Evolutionary conservation across 139 green algal species (phyloP).

Genomic region (Volvox reticuliferus): DNA sequence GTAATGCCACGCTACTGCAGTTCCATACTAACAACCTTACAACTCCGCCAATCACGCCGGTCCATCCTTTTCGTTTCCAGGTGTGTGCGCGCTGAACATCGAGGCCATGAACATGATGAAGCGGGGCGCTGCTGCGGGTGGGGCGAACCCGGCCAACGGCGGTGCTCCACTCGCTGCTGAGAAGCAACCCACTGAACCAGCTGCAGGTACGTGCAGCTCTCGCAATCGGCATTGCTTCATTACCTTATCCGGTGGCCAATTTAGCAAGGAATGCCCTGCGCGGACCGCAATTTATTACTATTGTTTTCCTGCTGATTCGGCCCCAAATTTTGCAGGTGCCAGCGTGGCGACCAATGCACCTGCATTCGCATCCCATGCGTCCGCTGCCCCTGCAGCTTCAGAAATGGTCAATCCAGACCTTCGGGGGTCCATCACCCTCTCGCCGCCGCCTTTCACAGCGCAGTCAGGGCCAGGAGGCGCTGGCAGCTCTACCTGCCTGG

Average conservation of each 20-base stretch:
- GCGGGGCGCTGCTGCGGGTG: constrained; percentile 53
- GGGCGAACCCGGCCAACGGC: constrained; percentile 46
- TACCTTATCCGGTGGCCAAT: too few species aligned
- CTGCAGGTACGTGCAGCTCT: not conserved
- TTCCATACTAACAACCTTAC: too few species aligned
- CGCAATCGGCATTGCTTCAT: too few species aligned
- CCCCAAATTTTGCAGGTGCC: too few species aligned
- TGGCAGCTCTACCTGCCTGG: not conserved
- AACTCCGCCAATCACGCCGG: too few species aligned
- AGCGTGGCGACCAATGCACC: not conserved
- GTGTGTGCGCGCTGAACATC: constrained; percentile 81
- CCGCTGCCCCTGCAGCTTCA: not conserved
- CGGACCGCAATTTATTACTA: too few species aligned
- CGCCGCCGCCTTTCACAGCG: not conserved
- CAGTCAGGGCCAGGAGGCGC: too few species aligned
- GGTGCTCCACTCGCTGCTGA: not conserved
- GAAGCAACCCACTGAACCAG: not conserved
- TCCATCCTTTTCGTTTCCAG: constrained; percentile 11
- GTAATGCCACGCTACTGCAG: not conserved
- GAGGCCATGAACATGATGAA: constrained; percentile 84
- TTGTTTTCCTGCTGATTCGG: too few species aligned
- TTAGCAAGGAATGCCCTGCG: too few species aligned
- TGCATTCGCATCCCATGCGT: not conserved
- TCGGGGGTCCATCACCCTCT: constrained; percentile 42
- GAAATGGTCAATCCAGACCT: constrained; percentile 24